These are phyloP conservation scores for Fulvia fulva DNA, from an alignment of 2,329 filamentous ascomycete genomes.

Conservation along the genomic window DNA sequence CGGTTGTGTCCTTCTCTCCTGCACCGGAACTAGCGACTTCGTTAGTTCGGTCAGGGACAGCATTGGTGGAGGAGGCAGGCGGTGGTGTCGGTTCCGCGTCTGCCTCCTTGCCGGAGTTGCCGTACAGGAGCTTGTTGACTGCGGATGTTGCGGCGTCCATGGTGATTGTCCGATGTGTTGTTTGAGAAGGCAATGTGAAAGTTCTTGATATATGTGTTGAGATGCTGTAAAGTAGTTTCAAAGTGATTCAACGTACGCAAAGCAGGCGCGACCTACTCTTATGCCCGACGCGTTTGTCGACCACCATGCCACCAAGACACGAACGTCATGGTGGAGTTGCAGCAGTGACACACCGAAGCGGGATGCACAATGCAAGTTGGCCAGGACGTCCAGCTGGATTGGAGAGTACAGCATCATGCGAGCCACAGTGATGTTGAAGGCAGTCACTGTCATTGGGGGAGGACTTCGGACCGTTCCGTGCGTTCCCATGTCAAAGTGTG, in stretches of 20 bases:
- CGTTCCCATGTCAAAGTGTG: not conserved
- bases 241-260: not conserved
- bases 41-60: not conserved
- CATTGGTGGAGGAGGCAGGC: not conserved
- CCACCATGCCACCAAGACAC: not conserved
- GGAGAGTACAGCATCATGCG: conserved; percentile 2
- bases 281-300: not conserved
- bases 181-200: not conserved
- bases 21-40: conserved; percentile 38
- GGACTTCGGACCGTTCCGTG: not conserved
- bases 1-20: conserved; percentile 66
- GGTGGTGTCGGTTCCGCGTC: not conserved
- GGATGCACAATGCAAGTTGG: not conserved
- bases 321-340: not conserved
- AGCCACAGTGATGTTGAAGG: not conserved
- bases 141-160: conserved; percentile 1
- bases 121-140: conserved; percentile 2
- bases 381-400: not conserved
- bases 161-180: not conserved
- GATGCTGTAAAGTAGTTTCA: not conserved
- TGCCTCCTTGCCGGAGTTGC: not conserved
- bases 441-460: not conserved
- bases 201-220: not conserved
- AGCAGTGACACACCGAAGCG: not conserved
- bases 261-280: not conserved